A percentile compares a stretch with the other conserved stretches of the same genome.
phyloP scores from a whole-genome alignment of 371 early-diverging fungal species.

The Smittium mucronatum region DNA sequence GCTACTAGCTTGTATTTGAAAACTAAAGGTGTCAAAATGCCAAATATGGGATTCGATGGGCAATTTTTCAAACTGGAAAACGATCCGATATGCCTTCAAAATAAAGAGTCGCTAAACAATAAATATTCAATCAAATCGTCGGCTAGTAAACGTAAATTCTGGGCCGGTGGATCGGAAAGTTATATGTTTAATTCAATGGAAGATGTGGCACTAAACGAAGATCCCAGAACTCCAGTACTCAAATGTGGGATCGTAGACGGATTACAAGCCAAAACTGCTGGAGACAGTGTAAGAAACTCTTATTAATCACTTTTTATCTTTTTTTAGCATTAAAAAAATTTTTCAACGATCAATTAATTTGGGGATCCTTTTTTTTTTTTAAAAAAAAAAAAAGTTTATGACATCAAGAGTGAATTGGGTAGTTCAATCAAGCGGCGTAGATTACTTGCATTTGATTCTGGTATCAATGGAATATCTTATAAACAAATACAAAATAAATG shows the following conservation, averaged over 20 bases:
- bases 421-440: constrained; percentile 97
- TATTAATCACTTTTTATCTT: too few species aligned
- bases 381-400: constrained; percentile 47
- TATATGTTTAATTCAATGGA: constrained; percentile 93
- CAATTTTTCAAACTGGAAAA: background rate
- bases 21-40: constrained; percentile 86
- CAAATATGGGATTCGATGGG: constrained; percentile 13
- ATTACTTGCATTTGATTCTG: constrained; percentile 89
- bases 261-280: constrained; percentile 51
- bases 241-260: constrained; percentile 80
- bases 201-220: constrained; percentile 50
- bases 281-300: constrained; percentile 32
- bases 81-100: background rate
- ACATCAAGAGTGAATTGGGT: constrained; percentile 94
- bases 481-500: constrained; percentile 56
- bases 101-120: constrained; percentile 9
- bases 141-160: constrained; percentile 36
- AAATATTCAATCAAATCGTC: constrained; percentile 12
- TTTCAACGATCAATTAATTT: too few species aligned
- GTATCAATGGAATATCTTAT: constrained; percentile 80
- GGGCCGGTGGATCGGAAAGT: constrained; percentile 89
- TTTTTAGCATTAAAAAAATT: too few species aligned
- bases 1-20: constrained; percentile 56
- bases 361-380: too few species aligned
- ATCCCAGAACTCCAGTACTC: constrained; percentile 78